phyloP scores from a whole-genome alignment of 73 alveolate species.

The Paramecium sonneborni region DNA sequence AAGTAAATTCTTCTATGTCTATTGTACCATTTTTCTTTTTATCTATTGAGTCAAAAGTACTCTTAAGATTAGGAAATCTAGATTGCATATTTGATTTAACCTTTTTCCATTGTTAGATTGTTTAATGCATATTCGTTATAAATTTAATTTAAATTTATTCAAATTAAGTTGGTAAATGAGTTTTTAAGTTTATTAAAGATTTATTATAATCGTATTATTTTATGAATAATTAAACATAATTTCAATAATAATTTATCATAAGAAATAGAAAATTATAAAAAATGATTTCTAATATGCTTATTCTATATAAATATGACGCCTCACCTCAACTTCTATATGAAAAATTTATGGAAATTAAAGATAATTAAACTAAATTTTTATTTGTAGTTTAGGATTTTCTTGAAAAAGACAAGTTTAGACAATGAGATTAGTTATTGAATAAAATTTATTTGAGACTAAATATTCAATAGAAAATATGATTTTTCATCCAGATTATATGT shows the following conservation, averaged over 20 bases:
- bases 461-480: conserved; percentile 3
- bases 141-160: background rate
- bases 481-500: background rate
- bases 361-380: background rate
- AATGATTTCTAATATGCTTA: conserved; percentile 1
- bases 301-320: background rate
- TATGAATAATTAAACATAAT: no score
- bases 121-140: conserved; percentile 1
- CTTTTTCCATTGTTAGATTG: background rate
- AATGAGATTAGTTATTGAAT: background rate
- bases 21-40: background rate
- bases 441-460: background rate
- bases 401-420: background rate
- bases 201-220: no score
- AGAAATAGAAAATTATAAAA: background rate
- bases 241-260: no score
- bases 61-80: background rate
- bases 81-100: background rate
- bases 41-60: background rate
- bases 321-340: background rate
- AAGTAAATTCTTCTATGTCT: background rate
- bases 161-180: no score
- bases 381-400: conserved; percentile 17
- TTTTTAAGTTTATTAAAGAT: no score
- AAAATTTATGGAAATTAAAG: background rate